phyloP scores from a whole-genome alignment of 2,329 filamentous ascomycete genomes.

The Neocucurbitaria cava region DNA sequence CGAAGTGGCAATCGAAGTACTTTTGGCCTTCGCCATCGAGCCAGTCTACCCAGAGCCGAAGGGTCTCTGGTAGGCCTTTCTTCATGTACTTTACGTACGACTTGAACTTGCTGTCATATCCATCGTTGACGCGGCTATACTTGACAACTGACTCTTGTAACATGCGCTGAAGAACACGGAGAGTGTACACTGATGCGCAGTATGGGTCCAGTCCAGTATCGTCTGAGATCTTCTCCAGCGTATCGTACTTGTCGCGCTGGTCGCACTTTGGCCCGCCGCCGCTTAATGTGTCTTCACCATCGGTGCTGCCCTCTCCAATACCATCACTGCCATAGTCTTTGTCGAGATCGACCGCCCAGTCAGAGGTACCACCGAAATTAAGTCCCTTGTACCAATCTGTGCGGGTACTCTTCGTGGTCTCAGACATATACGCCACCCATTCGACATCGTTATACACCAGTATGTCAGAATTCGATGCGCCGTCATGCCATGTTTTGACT shows the following conservation, averaged over 20 bases:
- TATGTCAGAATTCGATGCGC: constrained; percentile 9
- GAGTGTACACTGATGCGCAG: constrained; percentile 1
- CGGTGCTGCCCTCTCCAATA: neutral
- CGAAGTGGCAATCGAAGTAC: constrained; percentile 5
- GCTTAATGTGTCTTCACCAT: neutral
- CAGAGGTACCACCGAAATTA: constrained; percentile 43
- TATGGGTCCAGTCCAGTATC: neutral
- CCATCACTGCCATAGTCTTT: neutral
- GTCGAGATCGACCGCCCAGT: constrained; percentile 48
- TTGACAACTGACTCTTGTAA: constrained; percentile 1
- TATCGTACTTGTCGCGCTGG: neutral
- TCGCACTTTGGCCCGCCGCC: constrained; percentile 4
- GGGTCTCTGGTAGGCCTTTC: constrained; percentile 5
- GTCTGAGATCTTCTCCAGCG: constrained; percentile 5
- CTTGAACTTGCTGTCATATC: constrained; percentile 9
- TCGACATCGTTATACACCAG: constrained; percentile 25
- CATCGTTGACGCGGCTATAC: constrained; percentile 7
- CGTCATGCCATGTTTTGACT: neutral
- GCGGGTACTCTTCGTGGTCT: constrained; percentile 29
- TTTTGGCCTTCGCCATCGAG: neutral
- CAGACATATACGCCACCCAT: constrained; percentile 30
- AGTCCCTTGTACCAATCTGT: constrained; percentile 18
- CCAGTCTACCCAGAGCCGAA: neutral
- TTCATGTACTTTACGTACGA: constrained; percentile 8
- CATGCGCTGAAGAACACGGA: constrained; percentile 2